Percentiles rank a stretch among this genome's conserved stretches.
Evolutionary conservation across 2,329 filamentous ascomycete species (phyloP).

Genomic region (Didymella segeticola): DNA sequence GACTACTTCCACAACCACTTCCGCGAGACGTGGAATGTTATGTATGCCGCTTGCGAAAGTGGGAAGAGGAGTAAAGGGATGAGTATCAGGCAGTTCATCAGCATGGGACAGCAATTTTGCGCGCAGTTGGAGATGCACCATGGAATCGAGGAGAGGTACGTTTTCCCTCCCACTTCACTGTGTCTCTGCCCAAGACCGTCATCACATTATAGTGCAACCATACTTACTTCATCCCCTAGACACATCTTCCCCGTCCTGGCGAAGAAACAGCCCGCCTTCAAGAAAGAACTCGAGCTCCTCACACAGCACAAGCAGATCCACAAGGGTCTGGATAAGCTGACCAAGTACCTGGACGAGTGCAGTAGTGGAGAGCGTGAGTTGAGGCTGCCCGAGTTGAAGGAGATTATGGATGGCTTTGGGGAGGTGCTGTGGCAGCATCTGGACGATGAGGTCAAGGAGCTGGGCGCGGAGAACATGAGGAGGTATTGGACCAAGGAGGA

Average conservation of each 20-base stretch:
- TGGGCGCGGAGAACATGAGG: constrained; percentile 88
- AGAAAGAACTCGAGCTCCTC: constrained; percentile 68
- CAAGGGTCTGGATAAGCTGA: constrained; percentile 71
- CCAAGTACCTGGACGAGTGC: constrained; percentile 70
- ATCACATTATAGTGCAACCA: too few species aligned
- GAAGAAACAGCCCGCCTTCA: constrained; percentile 79
- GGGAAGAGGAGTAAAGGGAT: constrained; percentile 67
- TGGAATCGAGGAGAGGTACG: constrained; percentile 73
- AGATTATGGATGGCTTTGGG: constrained; percentile 79
- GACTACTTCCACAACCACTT: constrained; percentile 63
- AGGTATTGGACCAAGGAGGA: constrained; percentile 80
- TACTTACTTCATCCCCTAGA: too few species aligned
- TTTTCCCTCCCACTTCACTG: background rate
- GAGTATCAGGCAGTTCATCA: constrained; percentile 72
- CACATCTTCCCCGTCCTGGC: constrained; percentile 82
- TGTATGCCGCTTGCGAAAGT: constrained; percentile 70
- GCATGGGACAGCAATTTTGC: constrained; percentile 72
- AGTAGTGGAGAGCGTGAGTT: constrained; percentile 67
- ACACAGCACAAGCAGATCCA: constrained; percentile 83
- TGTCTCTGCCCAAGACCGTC: background rate
- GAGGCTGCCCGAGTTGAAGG: constrained; percentile 65
- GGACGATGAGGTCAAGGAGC: constrained; percentile 79
- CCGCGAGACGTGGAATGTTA: constrained; percentile 67
- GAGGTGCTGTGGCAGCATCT: constrained; percentile 81
- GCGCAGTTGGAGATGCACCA: constrained; percentile 78